Percentiles rank a stretch among this genome's conserved stretches.
These are phyloP conservation scores for Penicillium sp. DNA, from an alignment of 2,329 filamentous ascomycete genomes.

Conservation along the genomic window DNA sequence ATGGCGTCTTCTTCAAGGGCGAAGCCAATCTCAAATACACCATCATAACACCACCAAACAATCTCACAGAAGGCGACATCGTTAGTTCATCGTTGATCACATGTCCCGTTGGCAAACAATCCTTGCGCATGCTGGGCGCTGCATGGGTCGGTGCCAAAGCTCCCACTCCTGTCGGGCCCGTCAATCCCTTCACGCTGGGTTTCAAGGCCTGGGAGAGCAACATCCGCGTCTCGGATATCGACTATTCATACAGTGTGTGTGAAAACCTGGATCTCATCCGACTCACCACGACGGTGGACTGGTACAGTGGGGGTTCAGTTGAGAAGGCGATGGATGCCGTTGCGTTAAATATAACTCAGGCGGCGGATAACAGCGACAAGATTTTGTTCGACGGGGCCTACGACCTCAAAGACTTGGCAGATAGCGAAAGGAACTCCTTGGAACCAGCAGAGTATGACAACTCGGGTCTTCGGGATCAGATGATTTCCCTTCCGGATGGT, in stretches of 20 bases:
- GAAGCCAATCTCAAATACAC: slow-evolving; percentile 3
- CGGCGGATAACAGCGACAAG: not conserved
- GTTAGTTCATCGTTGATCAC: not conserved
- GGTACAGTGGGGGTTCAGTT: not conserved
- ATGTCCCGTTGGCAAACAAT: slow-evolving; percentile 2
- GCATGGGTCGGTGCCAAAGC: slow-evolving; percentile 7
- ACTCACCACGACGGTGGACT: slow-evolving; percentile 5
- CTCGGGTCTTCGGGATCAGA: not conserved
- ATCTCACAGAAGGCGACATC: not conserved
- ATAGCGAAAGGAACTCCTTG: not conserved
- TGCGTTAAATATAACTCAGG: slow-evolving; percentile 3
- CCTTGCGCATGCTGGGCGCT: slow-evolving; percentile 5
- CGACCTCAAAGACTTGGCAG: slow-evolving; percentile 4
- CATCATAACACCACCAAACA: slow-evolving; percentile 2
- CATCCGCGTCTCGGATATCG: slow-evolving; percentile 2
- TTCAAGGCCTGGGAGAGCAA: slow-evolving; percentile 13
- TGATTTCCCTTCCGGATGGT: slow-evolving; percentile 1
- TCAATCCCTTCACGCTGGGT: slow-evolving; percentile 5
- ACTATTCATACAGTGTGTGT: slow-evolving; percentile 8
- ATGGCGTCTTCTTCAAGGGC: slow-evolving; percentile 8
- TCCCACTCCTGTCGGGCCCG: not conserved
- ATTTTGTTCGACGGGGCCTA: slow-evolving; percentile 8
- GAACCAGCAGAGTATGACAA: not conserved
- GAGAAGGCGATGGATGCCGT: slow-evolving; percentile 11
- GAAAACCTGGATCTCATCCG: slow-evolving; percentile 2